Evolutionary conservation across 164 flowering plant genomes (phyloP).

Genomic region (Platanus orientalis): DNA sequence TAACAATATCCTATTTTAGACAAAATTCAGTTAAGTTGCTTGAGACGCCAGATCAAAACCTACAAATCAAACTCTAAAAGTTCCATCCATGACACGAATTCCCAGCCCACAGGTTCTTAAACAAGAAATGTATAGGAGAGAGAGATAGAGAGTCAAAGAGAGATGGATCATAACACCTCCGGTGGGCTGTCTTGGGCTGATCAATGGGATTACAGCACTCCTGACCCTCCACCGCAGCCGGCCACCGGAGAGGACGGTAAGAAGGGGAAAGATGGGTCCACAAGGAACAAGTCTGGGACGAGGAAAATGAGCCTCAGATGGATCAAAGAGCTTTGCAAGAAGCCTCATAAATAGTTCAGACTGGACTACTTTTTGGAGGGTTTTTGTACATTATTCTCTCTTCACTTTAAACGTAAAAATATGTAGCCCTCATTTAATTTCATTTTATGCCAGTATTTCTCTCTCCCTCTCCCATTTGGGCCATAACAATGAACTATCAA

Average conservation of each 20-base stretch:
- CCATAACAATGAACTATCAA: too few species aligned
- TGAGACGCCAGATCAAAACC: conserved; percentile 4
- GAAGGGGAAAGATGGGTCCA: conserved; percentile 29
- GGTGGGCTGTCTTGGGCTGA: conserved; percentile 72
- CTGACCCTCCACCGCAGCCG: conserved; percentile 36
- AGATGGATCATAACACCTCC: conserved; percentile 31
- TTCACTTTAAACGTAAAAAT: too few species aligned
- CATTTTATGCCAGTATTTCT: too few species aligned
- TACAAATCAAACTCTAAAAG: too few species aligned
- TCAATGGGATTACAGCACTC: conserved; percentile 54
- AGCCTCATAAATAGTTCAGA: conserved; percentile 24
- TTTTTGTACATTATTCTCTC: too few species aligned
- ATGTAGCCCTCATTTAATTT: too few species aligned
- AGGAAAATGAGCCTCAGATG: conserved; percentile 39
- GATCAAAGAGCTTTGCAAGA: conserved; percentile 49
- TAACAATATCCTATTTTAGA: neutral
- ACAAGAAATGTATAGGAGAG: neutral
- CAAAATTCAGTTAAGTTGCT: conserved; percentile 11
- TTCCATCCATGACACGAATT: neutral
- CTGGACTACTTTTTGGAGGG: too few species aligned
- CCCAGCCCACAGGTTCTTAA: neutral
- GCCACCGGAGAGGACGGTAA: conserved; percentile 25
- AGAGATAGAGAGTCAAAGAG: conserved; percentile 8
- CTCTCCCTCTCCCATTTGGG: too few species aligned
- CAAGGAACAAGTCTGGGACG: conserved; percentile 23